These are phyloP conservation scores for Syzygium aqueum DNA, from an alignment of 345 rosid genomes.

Conservation along the genomic window DNA sequence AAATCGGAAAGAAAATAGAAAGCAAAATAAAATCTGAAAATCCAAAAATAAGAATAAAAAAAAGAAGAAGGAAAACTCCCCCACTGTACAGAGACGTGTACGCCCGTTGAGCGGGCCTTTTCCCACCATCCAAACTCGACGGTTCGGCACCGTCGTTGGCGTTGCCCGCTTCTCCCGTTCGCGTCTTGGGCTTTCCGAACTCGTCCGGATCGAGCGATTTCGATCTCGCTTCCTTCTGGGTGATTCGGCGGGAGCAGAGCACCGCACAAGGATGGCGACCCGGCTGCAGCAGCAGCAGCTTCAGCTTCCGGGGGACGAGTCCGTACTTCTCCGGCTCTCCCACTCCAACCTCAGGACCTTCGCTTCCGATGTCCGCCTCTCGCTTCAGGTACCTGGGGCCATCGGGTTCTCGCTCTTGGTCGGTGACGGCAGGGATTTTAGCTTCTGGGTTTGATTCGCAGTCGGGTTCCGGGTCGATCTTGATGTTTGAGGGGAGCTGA, in stretches of 20 bases:
- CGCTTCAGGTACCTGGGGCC: conserved; percentile 40
- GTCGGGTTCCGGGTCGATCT: neutral
- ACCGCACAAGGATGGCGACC: conserved; percentile 1
- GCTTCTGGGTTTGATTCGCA: neutral
- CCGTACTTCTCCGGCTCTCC: conserved; percentile 61
- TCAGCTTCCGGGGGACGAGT: conserved; percentile 49
- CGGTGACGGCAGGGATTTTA: neutral
- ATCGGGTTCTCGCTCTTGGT: neutral
- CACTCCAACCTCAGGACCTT: conserved; percentile 77
- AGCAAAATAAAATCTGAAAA: too few species aligned
- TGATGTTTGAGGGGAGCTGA: neutral
- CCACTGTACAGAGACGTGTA: too few species aligned
- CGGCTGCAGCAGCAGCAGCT: conserved; percentile 28
- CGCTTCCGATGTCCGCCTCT: conserved; percentile 57
- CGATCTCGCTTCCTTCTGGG: neutral
- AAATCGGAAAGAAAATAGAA: too few species aligned
- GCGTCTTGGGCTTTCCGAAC: neutral
- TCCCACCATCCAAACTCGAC: too few species aligned
- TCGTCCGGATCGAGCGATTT: neutral
- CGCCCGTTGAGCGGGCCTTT: too few species aligned
- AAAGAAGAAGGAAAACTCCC: too few species aligned
- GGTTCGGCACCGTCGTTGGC: too few species aligned
- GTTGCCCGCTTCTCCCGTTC: too few species aligned
- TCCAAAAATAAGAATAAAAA: too few species aligned
- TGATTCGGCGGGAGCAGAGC: neutral